phyloP scores from a whole-genome alignment of 139 green algal species.

The Closterium sp. region DNA sequence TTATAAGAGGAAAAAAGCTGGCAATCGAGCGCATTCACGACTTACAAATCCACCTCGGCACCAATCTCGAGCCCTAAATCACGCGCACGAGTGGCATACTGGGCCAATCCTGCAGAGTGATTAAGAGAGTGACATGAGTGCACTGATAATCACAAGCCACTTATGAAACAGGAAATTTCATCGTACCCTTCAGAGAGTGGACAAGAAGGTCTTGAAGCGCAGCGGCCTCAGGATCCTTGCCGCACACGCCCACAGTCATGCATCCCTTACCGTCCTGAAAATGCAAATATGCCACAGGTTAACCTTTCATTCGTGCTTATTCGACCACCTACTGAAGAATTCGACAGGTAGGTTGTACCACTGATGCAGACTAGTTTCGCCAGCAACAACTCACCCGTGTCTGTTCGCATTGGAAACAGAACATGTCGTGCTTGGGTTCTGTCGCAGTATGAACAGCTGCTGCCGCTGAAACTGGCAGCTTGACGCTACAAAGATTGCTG shows the following conservation, averaged over 20 bases:
- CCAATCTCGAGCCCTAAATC: neutral
- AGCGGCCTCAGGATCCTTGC: constrained; percentile 67
- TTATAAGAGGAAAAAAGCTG: neutral
- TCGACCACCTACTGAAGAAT: no score
- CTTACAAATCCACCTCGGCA: neutral
- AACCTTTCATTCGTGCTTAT: no score
- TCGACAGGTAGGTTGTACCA: neutral
- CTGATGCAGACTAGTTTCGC: neutral
- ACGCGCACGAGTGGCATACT: neutral
- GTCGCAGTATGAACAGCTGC: neutral
- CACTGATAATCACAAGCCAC: neutral
- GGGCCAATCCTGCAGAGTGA: neutral
- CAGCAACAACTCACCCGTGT: constrained; percentile 35
- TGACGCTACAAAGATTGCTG: neutral
- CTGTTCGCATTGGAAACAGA: constrained; percentile 64
- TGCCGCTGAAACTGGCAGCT: neutral
- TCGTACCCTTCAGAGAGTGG: constrained; percentile 45
- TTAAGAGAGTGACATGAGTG: neutral
- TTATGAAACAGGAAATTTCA: neutral
- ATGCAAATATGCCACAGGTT: neutral
- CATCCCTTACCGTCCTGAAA: constrained; percentile 54
- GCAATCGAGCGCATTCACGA: neutral
- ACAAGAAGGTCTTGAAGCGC: constrained; percentile 68
- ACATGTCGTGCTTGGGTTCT: constrained; percentile 10
- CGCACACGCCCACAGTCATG: constrained; percentile 67